phyloP scores from a whole-genome alignment of 495 filamentous ascomycete species.

The Schizothecium vesticola region DNA sequence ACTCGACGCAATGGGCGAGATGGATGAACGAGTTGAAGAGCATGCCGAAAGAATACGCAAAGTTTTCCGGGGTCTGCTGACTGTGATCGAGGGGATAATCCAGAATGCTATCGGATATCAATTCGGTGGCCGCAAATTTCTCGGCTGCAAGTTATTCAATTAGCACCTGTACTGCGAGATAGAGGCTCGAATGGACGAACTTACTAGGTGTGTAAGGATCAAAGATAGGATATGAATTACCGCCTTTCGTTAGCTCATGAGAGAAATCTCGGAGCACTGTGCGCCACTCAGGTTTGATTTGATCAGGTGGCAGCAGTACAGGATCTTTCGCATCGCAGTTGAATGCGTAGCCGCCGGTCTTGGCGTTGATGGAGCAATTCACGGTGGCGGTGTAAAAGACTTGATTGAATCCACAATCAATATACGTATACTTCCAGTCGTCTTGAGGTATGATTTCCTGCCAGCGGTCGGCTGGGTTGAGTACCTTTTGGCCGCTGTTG shows the following conservation, averaged over 20 bases:
- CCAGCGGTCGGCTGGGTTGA: not conserved
- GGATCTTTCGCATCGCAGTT: not conserved
- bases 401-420: not conserved
- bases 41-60: not conserved
- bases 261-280: not conserved
- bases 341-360: not conserved
- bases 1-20: not conserved
- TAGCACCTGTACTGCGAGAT: not conserved
- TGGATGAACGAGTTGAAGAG: conserved; percentile 4
- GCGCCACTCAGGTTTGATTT: not conserved
- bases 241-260: not conserved
- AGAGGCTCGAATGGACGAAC: not conserved
- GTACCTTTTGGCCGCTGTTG: not conserved
- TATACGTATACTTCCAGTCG: not conserved
- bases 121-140: no score
- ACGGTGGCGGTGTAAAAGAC: not conserved
- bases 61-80: not conserved
- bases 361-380: not conserved
- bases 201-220: not conserved
- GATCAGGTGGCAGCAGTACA: not conserved
- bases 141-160: not conserved
- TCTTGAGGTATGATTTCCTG: not conserved
- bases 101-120: not conserved
- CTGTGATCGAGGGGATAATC: not conserved
- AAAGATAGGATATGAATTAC: not conserved